Conservation (phyloP, 805 yeast genomes). For the Yueomyces sinensis region DNA sequence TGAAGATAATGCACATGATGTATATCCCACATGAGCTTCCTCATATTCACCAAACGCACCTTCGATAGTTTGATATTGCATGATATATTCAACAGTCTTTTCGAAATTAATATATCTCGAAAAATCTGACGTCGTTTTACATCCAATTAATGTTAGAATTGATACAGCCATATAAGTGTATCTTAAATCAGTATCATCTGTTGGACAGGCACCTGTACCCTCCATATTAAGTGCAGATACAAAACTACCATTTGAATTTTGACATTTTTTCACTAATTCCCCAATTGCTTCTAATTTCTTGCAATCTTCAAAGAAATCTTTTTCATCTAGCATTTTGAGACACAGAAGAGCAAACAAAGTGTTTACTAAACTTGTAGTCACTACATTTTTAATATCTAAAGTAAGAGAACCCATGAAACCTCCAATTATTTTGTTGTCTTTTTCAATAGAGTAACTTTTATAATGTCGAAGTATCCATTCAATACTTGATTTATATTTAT, state of each 20-base stretch:
- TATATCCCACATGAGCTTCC: slow-evolving; percentile 80
- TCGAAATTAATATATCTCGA: slow-evolving; percentile 31
- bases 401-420: slow-evolving; percentile 18
- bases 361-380: slow-evolving; percentile 49
- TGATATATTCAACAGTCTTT: slow-evolving; percentile 28
- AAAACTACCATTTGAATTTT: slow-evolving; percentile 47
- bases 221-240: slow-evolving; percentile 27
- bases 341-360: slow-evolving; percentile 61
- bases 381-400: slow-evolving; percentile 3
- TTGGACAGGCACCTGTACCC: slow-evolving; percentile 20
- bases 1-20: slow-evolving; percentile 70
- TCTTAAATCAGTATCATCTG: slow-evolving; percentile 59
- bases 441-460: slow-evolving; percentile 21
- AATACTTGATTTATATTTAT: slow-evolving; percentile 20
- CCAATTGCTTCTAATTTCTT: slow-evolving; percentile 33
- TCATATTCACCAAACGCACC: slow-evolving; percentile 60
- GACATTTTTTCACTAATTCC: slow-evolving; percentile 47
- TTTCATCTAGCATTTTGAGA: slow-evolving; percentile 37
- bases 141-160: slow-evolving; percentile 37
- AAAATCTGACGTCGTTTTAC: slow-evolving; percentile 11
- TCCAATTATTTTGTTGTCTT: slow-evolving; percentile 8
- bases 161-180: slow-evolving; percentile 62
- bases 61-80: slow-evolving; percentile 28
- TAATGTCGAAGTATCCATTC: slow-evolving; percentile 16
- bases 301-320: slow-evolving; percentile 24